Percentiles rank a stretch among this genome's conserved stretches.
These are phyloP conservation scores for Talaromyces thailandensis DNA, from an alignment of 495 filamentous ascomycete species.

Conservation along the genomic window DNA sequence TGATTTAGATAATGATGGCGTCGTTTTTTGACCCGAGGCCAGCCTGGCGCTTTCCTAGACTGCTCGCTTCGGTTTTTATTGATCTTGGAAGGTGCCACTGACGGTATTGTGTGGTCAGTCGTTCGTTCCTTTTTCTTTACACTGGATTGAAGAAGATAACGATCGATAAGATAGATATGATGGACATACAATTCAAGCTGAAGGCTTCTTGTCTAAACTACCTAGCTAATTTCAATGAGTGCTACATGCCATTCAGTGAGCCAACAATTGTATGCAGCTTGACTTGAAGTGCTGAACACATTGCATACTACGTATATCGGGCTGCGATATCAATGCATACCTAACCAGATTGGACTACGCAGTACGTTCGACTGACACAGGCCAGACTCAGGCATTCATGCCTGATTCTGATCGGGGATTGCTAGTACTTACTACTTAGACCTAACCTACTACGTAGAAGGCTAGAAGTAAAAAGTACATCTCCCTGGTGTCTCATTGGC, in stretches of 20 bases:
- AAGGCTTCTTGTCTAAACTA: neutral
- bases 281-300: neutral
- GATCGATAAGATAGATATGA: neutral
- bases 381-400: conserved; percentile 1
- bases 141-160: neutral
- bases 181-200: neutral
- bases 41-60: neutral
- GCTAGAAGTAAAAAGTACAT: neutral
- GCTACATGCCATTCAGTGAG: neutral
- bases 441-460: neutral
- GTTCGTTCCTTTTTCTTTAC: no score
- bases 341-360: neutral
- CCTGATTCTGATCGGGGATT: conserved; percentile 1
- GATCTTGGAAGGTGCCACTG: neutral
- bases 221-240: neutral
- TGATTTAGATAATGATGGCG: neutral
- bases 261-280: neutral
- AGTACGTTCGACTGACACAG: neutral
- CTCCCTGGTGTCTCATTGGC: neutral
- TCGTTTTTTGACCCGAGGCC: neutral
- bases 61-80: neutral
- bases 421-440: neutral
- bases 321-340: neutral
- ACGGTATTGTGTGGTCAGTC: no score
- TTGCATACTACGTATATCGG: neutral